These are phyloP conservation scores for Gypsophila paniculata DNA, from an alignment of 179 eudicot genomes.

Conservation along the genomic window DNA sequence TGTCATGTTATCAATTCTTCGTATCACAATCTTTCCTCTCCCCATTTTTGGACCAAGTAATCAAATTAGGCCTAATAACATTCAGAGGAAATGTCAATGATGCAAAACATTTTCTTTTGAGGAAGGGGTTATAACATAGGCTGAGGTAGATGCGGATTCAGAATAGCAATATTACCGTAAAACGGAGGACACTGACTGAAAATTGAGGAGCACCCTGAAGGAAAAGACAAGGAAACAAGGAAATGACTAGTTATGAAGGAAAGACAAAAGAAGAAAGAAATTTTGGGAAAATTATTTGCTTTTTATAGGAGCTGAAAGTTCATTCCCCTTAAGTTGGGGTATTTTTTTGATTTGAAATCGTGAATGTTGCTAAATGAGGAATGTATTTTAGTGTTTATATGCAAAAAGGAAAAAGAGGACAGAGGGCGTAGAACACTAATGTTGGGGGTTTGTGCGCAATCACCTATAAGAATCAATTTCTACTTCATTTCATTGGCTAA, in stretches of 20 bases:
- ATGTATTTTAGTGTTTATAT: conserved; percentile 27
- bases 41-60: conserved; percentile 23
- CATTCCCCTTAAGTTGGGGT: conserved; percentile 15
- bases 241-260: conserved; percentile 21
- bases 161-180: background rate
- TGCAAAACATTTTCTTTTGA: too few species aligned
- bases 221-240: background rate
- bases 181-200: background rate
- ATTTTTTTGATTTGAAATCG: conserved; percentile 30
- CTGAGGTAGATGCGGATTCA: background rate
- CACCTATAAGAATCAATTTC: conserved; percentile 25
- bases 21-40: conserved; percentile 35
- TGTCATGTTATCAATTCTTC: conserved; percentile 34
- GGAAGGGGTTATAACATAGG: background rate
- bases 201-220: background rate
- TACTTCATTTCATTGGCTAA: conserved; percentile 25
- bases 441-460: conserved; percentile 28
- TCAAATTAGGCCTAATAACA: background rate
- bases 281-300: conserved; percentile 13
- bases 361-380: conserved; percentile 29
- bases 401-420: conserved; percentile 14
- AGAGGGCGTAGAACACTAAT: conserved; percentile 22
- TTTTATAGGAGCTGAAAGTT: conserved; percentile 19
- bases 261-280: conserved; percentile 25
- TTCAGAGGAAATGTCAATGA: conserved; percentile 2